Conservation (phyloP, 176 grass and related monocot genomes). For the Lolium multiflorum region DNA sequence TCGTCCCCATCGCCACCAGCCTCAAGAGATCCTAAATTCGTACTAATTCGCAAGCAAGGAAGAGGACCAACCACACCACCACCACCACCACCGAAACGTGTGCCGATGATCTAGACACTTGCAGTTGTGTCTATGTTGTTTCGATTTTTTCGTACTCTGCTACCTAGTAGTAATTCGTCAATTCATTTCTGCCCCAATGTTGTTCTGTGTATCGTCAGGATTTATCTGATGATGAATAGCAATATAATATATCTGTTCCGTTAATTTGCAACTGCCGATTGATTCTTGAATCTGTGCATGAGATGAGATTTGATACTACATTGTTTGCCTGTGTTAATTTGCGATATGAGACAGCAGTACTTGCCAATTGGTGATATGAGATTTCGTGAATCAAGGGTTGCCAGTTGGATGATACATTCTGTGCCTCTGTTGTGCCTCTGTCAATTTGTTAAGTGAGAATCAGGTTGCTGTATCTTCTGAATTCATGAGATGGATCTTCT, state of each 20-base stretch:
- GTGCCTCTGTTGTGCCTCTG: background rate
- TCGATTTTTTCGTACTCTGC: conserved; percentile 46
- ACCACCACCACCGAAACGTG: background rate
- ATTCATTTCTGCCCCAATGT: conserved; percentile 23
- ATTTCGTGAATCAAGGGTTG: background rate
- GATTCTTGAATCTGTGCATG: background rate
- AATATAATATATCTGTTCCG: conserved; percentile 2
- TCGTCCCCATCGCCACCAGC: conserved; percentile 81
- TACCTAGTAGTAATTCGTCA: conserved; percentile 14
- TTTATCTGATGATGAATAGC: conserved; percentile 53
- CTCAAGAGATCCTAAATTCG: conserved; percentile 55
- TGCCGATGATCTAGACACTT: conserved; percentile 39
- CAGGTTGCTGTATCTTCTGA: background rate
- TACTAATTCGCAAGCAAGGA: background rate
- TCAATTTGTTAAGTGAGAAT: background rate
- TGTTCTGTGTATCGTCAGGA: conserved; percentile 40
- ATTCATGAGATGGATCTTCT: background rate
- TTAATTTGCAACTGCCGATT: conserved; percentile 15
- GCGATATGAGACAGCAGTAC: background rate
- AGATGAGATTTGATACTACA: conserved; percentile 16
- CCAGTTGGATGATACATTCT: background rate
- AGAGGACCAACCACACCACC: background rate
- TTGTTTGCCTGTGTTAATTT: background rate
- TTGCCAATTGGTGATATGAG: background rate
- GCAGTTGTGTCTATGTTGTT: conserved; percentile 55